Evolutionary conservation across 2,329 filamentous ascomycete species (phyloP).

Genomic region (Epichloe elymi): DNA sequence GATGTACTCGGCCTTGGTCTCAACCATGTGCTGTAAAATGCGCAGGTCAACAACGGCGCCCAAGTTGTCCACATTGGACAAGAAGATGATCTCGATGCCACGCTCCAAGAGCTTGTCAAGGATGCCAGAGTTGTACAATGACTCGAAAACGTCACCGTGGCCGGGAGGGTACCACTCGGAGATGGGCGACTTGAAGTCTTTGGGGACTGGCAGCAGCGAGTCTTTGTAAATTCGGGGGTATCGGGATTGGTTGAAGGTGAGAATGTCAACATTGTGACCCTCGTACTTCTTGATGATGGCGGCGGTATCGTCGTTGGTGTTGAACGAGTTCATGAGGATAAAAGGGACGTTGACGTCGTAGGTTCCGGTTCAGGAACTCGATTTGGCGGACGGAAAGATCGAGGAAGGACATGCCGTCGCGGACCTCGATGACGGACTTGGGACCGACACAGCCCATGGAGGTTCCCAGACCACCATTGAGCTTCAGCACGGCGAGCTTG

Average conservation of each 20-base stretch:
- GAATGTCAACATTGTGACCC: constrained; percentile 97
- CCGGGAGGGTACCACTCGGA: constrained; percentile 98
- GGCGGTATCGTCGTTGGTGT: constrained; percentile 94
- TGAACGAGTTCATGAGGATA: constrained; percentile 99
- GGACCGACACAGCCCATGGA: constrained; percentile 99
- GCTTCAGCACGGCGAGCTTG: constrained; percentile 97
- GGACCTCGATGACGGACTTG: constrained; percentile 98
- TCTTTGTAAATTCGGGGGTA: constrained; percentile 98
- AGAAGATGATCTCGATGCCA: constrained; percentile 94
- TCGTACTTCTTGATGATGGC: constrained; percentile 99
- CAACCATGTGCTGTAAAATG: constrained; percentile 98
- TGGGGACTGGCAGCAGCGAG: constrained; percentile 89
- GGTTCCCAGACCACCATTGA: constrained; percentile 97
- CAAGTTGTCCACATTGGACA: constrained; percentile 98
- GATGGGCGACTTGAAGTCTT: constrained; percentile 74
- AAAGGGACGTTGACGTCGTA: constrained; percentile 97
- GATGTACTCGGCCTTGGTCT: constrained; percentile 94
- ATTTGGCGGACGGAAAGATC: constrained; percentile 98
- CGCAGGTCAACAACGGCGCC: constrained; percentile 95
- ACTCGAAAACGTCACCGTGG: constrained; percentile 99
- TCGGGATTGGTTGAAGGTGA: constrained; percentile 99
- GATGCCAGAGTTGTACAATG: constrained; percentile 96
- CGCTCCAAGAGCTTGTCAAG: constrained; percentile 92
- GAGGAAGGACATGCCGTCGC: constrained; percentile 99
- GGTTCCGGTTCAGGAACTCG: constrained; percentile 96